These are phyloP conservation scores for Pichia sp. DNA, from an alignment of 1,139 yeast genomes.

Conservation along the genomic window DNA sequence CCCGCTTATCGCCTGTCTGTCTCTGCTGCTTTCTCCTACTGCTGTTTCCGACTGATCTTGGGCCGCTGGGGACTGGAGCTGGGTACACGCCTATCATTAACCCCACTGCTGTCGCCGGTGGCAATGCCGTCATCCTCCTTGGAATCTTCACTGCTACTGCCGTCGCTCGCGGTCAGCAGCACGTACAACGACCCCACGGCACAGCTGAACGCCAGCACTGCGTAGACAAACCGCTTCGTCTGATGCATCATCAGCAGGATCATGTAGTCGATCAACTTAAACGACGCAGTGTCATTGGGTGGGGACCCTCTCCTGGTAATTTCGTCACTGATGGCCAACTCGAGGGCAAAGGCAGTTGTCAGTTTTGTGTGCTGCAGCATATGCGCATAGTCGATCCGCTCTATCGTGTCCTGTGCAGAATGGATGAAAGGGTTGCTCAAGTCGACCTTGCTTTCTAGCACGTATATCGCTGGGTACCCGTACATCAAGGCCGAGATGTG, in stretches of 20 bases:
- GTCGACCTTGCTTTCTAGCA: constrained; percentile 69
- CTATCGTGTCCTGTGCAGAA: constrained; percentile 74
- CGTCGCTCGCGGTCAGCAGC: constrained; percentile 1
- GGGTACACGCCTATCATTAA: neutral
- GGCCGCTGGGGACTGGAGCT: neutral
- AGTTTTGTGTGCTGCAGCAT: constrained; percentile 75
- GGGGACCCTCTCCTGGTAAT: neutral
- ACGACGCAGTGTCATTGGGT: constrained; percentile 11
- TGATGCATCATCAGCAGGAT: constrained; percentile 22
- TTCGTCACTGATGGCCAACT: constrained; percentile 39
- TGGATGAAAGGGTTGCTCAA: constrained; percentile 68
- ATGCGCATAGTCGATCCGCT: constrained; percentile 70
- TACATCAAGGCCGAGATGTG: constrained; percentile 80
- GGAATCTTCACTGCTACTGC: neutral
- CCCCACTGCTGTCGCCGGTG: neutral
- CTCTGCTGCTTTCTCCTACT: neutral
- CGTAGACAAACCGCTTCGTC: constrained; percentile 17
- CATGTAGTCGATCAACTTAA: constrained; percentile 20
- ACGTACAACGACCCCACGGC: constrained; percentile 7
- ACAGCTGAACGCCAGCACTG: constrained; percentile 15
- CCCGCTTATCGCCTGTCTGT: neutral
- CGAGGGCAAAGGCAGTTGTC: constrained; percentile 65
- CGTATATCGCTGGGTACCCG: constrained; percentile 81
- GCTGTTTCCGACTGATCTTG: neutral
- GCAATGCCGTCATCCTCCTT: too few species aligned